phyloP scores from a whole-genome alignment of 352 stramenopile species.

The Phytophthora pinifolia region DNA sequence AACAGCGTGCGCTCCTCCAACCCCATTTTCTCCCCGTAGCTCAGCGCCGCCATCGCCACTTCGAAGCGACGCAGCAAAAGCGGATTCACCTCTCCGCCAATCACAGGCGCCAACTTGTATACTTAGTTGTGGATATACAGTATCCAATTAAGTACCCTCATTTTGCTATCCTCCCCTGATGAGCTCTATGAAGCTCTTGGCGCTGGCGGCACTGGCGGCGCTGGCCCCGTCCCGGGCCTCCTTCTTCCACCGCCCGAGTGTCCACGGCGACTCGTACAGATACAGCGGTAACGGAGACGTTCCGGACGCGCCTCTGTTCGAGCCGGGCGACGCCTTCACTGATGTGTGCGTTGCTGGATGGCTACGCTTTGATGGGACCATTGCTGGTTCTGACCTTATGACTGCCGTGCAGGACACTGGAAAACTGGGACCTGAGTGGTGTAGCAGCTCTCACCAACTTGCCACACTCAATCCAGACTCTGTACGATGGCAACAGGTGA shows the following conservation, averaged over 20 bases:
- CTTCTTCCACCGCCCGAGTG: conserved; percentile 43
- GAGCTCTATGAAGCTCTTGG: conserved; percentile 3
- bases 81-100: conserved; percentile 6
- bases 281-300: conserved; percentile 54
- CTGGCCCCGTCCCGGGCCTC: conserved; percentile 22
- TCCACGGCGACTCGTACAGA: conserved; percentile 51
- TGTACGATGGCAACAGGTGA: conserved; percentile 32
- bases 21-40: conserved; percentile 16
- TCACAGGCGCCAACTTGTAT: not conserved
- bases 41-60: conserved; percentile 8
- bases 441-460: conserved; percentile 40
- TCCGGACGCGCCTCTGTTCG: conserved; percentile 49
- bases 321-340: conserved; percentile 45
- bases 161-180: conserved; percentile 7
- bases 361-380: not conserved
- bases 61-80: not conserved
- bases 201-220: conserved; percentile 13
- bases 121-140: conserved; percentile 4
- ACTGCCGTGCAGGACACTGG: conserved; percentile 37
- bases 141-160: not conserved
- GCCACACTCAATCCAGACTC: conserved; percentile 45
- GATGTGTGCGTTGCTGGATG: conserved; percentile 35
- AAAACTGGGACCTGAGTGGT: conserved; percentile 61
- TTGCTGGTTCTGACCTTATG: not conserved
- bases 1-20: conserved; percentile 51